Evolutionary conservation across 106 monocot species (phyloP), one percentile per base, ranked within the genome.

Genomic region (Dioscorea dumetorum): DNA sequence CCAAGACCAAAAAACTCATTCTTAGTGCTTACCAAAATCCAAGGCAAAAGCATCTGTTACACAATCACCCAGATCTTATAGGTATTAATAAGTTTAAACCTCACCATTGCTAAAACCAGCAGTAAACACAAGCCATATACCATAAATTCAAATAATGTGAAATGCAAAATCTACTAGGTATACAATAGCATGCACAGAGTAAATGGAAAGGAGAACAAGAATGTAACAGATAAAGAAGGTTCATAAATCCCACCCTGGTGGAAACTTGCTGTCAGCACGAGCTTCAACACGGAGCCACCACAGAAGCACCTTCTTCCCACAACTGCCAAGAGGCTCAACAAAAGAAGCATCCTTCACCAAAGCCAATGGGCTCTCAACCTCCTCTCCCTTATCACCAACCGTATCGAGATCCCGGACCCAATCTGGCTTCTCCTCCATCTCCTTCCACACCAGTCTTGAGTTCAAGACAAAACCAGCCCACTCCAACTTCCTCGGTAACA

Each of bases 401-500:
- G 60, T 61, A 66, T 84, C 84, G 21, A 94, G 71, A 82, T 90
- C 90, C 28, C 68, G 54, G 32, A 82, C 70, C 94, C 87, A 90
- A 17, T 87, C 78, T 0, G 90, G 94, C 65, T 72, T 82, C 17
- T 63, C 77, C 66, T 75, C 77, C 0, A 35, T 69, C 22, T 90
- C 78, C 59, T 76, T 77, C 94, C 94, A 94, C 15, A 94, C 49
- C 73, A 94, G 57, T 67, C 82, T 87, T 10, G 94, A 82, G 72
- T 94, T 84, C 75, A 94, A 31, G 5, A 87, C 94, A 76, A 94
- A 94, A 28, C 94, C 90, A 57, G 90, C 74, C 94, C 94, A 94
- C 41, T 94, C 90, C 68, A 94, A 62, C 65, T 81, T 82, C 31
- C 31, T 60, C 5, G 84, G 94, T 58, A 87, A 22, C 22, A 90